phyloP scores from a whole-genome alignment of 805 yeast species.

The Lipomyces sp. region DNA sequence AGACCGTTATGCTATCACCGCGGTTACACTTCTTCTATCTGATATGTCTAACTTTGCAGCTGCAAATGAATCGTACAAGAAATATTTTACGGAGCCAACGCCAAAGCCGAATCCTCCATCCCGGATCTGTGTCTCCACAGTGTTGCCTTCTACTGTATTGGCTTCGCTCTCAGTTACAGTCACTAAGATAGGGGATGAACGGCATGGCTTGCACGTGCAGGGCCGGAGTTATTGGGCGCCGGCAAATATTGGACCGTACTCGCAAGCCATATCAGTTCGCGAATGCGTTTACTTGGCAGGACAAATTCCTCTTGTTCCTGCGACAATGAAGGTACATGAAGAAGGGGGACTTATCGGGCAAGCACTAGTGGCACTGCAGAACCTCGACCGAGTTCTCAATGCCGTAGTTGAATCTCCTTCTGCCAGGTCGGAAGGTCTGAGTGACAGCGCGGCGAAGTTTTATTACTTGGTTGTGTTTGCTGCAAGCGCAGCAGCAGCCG shows the following conservation, averaged over 20 bases:
- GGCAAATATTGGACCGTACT: conserved; percentile 95
- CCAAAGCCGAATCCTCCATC: conserved; percentile 73
- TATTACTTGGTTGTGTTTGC: conserved; percentile 48
- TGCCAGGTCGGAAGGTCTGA: no score
- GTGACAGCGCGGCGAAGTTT: conserved; percentile 39
- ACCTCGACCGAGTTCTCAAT: conserved; percentile 59
- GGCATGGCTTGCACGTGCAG: conserved; percentile 81
- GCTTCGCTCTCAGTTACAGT: no score
- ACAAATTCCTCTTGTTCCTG: conserved; percentile 82
- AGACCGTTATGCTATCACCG: conserved; percentile 48
- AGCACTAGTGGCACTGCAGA: conserved; percentile 64
- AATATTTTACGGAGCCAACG: conserved; percentile 44
- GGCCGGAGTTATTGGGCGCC: conserved; percentile 98
- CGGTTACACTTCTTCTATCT: conserved; percentile 56
- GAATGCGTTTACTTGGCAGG: conserved; percentile 72
- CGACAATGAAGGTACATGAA: conserved; percentile 52
- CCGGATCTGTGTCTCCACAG: conserved; percentile 74
- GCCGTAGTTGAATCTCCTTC: conserved; percentile 41
- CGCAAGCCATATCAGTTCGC: conserved; percentile 65
- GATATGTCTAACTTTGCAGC: conserved; percentile 62
- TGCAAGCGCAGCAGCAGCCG: conserved; percentile 30
- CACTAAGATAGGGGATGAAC: conserved; percentile 38
- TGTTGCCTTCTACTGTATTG: conserved; percentile 58
- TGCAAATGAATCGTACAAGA: conserved; percentile 60
- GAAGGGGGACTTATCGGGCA: conserved; percentile 38